These are phyloP conservation scores for Buxus sempervirens DNA, from an alignment of 164 flowering plant species.

Conservation along the genomic window DNA sequence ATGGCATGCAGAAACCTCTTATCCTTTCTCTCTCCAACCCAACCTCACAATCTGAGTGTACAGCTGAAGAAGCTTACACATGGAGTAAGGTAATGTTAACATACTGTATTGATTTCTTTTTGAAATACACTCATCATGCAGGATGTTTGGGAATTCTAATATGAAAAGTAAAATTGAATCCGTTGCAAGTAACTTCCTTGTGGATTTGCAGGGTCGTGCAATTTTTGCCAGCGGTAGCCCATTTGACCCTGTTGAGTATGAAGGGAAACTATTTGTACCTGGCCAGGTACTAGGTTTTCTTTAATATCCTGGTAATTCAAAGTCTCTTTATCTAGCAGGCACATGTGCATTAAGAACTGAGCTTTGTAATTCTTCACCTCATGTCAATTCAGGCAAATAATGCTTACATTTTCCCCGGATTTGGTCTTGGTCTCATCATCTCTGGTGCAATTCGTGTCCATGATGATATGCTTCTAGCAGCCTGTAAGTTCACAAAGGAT, in stretches of 20 bases:
- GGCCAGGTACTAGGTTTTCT: constrained; percentile 62
- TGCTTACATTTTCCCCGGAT: constrained; percentile 95
- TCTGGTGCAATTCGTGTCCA: constrained; percentile 96
- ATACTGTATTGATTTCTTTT: not conserved
- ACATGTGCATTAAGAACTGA: constrained; percentile 1
- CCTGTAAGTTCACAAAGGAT: constrained; percentile 52
- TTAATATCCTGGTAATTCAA: constrained; percentile 1
- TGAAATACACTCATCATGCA: not conserved
- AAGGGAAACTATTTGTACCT: constrained; percentile 60
- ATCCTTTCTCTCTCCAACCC: constrained; percentile 94
- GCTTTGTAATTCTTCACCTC: not conserved
- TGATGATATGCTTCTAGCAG: constrained; percentile 93
- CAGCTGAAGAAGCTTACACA: constrained; percentile 89
- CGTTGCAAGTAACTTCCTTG: not conserved
- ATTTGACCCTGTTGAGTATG: constrained; percentile 79
- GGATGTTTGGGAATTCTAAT: not conserved
- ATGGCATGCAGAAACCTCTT: constrained; percentile 68
- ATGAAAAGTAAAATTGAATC: not conserved
- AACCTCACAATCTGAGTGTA: constrained; percentile 92
- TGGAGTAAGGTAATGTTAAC: constrained; percentile 66
- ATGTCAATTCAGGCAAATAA: constrained; percentile 65
- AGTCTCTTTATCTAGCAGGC: not conserved
- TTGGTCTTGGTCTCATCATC: constrained; percentile 86
- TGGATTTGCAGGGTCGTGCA: constrained; percentile 67
- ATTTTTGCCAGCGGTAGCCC: constrained; percentile 97